These are phyloP conservation scores for Lactifluus volemus DNA, from an alignment of 768 basidiomycete genomes.

Conservation along the genomic window DNA sequence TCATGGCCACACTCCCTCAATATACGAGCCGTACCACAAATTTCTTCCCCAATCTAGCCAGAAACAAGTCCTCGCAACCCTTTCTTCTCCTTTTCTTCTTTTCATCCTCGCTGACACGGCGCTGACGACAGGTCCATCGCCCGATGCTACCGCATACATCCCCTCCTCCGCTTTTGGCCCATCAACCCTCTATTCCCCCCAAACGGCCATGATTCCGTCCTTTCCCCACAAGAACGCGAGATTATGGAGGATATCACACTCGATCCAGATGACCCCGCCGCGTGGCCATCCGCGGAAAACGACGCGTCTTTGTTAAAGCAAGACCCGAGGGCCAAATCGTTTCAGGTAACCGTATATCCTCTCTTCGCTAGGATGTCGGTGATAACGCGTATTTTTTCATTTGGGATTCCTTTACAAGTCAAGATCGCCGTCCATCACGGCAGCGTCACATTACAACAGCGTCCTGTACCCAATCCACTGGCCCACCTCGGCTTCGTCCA, in stretches of 20 bases:
- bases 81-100: neutral
- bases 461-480: neutral
- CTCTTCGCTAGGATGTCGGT: neutral
- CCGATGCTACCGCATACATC: neutral
- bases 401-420: neutral
- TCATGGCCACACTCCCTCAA: neutral
- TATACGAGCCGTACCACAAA: neutral
- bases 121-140: neutral
- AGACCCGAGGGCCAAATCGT: neutral
- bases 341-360: neutral
- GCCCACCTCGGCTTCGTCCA: neutral
- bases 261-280: conserved; percentile 7
- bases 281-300: neutral
- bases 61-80: neutral
- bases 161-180: neutral
- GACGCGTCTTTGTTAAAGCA: neutral
- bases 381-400: neutral
- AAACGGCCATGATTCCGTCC: neutral
- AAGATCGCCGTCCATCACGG: neutral
- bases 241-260: conserved; percentile 16
- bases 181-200: neutral
- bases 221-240: conserved; percentile 15
- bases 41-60: neutral
- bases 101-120: neutral
- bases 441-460: neutral